Evolutionary conservation across 2,329 filamentous ascomycete species (phyloP).

Genomic region (Fusarium sp.): DNA sequence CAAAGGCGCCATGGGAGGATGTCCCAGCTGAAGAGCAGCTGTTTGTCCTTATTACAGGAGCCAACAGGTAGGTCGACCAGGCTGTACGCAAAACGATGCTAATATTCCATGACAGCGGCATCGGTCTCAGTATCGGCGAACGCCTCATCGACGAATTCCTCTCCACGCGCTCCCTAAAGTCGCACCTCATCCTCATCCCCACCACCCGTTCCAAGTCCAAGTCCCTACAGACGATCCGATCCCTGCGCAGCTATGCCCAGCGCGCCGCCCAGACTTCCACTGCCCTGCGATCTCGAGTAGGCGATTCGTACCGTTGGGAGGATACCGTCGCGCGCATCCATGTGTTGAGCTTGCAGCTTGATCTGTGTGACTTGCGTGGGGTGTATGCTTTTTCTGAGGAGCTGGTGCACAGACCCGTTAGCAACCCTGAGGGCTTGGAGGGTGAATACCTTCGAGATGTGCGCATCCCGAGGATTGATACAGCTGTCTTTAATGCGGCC

Average conservation of each 20-base stretch:
- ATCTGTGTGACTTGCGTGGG: constrained; percentile 69
- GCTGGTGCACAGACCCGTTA: constrained; percentile 59
- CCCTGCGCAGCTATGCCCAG: constrained; percentile 71
- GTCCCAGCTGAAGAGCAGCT: constrained; percentile 59
- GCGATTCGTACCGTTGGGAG: constrained; percentile 49
- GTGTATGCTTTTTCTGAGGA: constrained; percentile 63
- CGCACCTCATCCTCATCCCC: constrained; percentile 82
- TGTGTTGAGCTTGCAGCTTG: constrained; percentile 68
- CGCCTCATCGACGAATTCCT: constrained; percentile 94
- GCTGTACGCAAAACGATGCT: constrained; percentile 7
- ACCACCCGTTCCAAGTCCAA: constrained; percentile 84
- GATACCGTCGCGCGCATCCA: constrained; percentile 65
- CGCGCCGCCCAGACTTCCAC: constrained; percentile 55
- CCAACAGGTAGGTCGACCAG: constrained; percentile 76
- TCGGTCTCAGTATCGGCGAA: constrained; percentile 86
- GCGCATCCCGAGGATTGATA: constrained; percentile 78
- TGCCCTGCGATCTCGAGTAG: constrained; percentile 53
- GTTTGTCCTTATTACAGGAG: constrained; percentile 83
- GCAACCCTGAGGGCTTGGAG: constrained; percentile 57
- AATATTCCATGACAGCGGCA: constrained; percentile 69
- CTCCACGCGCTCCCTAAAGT: constrained; percentile 70
- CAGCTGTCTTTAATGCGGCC: constrained; percentile 87
- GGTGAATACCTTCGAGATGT: constrained; percentile 57
- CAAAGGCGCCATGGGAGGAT: constrained; percentile 51
- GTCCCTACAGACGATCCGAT: constrained; percentile 76